Base-by-base conservation (phyloP, 2,329 filamentous ascomycete species). In the Aureobasidium lini region DNA sequence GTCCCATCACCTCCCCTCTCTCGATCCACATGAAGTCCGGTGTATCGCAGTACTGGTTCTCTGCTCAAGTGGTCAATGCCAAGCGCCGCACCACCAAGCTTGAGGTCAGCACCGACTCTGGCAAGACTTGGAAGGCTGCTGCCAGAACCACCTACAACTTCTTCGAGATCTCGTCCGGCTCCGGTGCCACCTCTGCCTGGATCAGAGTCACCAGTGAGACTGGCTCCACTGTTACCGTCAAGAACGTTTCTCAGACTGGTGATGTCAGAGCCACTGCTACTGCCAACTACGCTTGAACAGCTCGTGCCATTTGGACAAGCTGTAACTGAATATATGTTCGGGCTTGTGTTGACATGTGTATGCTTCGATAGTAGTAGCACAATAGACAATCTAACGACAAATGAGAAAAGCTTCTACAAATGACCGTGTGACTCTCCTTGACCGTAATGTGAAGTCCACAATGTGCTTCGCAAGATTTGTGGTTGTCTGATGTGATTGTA, bases 1-100 rank as follows among this genome's bases (percentile, higher is more conserved):
- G 64, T 57, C 62, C 64, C 42, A 63, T 66, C 47, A 61, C 61
- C 34, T 53, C 49, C 23, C 63, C 63, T 34, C 59, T 66, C 2
- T 39, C 59, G 18, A 63, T 66, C 52, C 63, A 65, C 56, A 61
- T 65, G 60, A 64, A 66, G 58, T 57, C 57, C 18, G 64, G 64
- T 31, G 61, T 61, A 16, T 62, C 60, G 6, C 57, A 65, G 59
- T 66, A 66, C 60, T 66, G 65, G 65, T 65, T 66, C 57, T 61
- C 62, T 28, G 65, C 65, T 11, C 64, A 64, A 34, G 63, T 66
- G 32, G 64, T 65, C 46, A 65, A 66, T 43, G 65, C 59, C 28
- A 61, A 59, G 34, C 62, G 60, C 18, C 61, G 65, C n/a, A 66
- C 64, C 23, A 43, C 48, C 39, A 65, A 58, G 57, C 34, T 66